Percentiles rank a stretch among this genome's conserved stretches.
phyloP scores from a whole-genome alignment of 805 yeast species.

The Pichia eremophila region DNA sequence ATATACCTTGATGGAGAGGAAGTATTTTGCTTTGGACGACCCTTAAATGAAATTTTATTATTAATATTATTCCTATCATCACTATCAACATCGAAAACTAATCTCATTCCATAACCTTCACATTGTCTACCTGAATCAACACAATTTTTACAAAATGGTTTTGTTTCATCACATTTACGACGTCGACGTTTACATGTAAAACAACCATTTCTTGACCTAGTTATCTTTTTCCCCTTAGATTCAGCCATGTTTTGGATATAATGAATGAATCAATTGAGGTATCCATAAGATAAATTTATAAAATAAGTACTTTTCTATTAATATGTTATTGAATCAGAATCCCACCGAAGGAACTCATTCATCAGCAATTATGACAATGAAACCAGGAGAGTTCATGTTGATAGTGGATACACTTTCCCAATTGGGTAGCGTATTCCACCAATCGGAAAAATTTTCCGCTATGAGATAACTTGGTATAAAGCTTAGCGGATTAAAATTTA shows the following conservation, averaged over 20 bases:
- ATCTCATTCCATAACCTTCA: conserved; percentile 40
- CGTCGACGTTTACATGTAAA: conserved; percentile 49
- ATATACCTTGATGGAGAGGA: neutral
- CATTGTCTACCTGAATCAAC: conserved; percentile 33
- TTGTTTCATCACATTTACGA: conserved; percentile 47
- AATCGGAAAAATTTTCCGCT: neutral
- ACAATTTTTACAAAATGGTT: conserved; percentile 44
- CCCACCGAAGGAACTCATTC: too few relatives aligned
- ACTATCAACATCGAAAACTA: conserved; percentile 39
- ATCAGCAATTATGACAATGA: too few relatives aligned
- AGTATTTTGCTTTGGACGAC: conserved; percentile 27
- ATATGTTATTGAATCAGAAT: too few relatives aligned
- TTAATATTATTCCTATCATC: conserved; percentile 29
- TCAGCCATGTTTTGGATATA: neutral
- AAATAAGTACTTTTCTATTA: too few relatives aligned
- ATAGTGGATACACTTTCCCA: too few relatives aligned
- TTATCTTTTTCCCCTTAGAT: conserved; percentile 26
- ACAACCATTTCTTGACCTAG: conserved; percentile 47
- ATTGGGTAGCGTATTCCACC: too few relatives aligned
- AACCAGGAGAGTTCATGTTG: too few relatives aligned
- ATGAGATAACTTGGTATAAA: too few relatives aligned
- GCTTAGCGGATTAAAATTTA: too few relatives aligned
- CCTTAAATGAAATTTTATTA: conserved; percentile 31
- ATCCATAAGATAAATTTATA: too few relatives aligned
- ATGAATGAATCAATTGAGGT: too few relatives aligned